phyloP scores from a whole-genome alignment of 129 eudicot genomes.

The Pulicaria dysenterica region DNA sequence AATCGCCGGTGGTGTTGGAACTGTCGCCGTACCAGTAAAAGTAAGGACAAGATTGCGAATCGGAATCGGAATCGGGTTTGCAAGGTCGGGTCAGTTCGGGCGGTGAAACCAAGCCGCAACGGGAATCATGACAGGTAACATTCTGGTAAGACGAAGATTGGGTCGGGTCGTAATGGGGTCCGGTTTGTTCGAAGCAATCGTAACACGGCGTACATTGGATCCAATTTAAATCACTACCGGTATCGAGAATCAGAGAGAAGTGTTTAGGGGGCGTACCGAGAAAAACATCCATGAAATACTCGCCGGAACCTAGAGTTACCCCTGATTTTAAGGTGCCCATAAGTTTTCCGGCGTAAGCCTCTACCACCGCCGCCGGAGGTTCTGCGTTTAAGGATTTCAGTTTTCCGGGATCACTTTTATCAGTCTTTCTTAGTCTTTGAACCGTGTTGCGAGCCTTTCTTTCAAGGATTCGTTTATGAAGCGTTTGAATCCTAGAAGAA shows the following conservation, averaged over 20 bases:
- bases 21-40: constrained; percentile 98
- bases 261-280: constrained; percentile 95
- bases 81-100: constrained; percentile 69
- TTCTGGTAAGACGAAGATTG: constrained; percentile 58
- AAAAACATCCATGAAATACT: constrained; percentile 95
- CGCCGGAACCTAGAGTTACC: constrained; percentile 92
- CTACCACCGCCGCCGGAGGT: constrained; percentile 29
- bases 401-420: background rate
- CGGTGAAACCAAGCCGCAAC: constrained; percentile 71
- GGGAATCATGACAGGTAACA: constrained; percentile 62
- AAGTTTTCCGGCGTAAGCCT: constrained; percentile 52
- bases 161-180: constrained; percentile 68
- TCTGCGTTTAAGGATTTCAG: background rate
- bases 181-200: constrained; percentile 87
- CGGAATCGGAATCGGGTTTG: constrained; percentile 20
- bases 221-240: constrained; percentile 97
- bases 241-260: constrained; percentile 75
- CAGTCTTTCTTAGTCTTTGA: constrained; percentile 31
- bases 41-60: constrained; percentile 76
- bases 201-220: constrained; percentile 81
- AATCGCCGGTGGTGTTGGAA: constrained; percentile 94
- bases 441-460: constrained; percentile 63
- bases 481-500: constrained; percentile 61
- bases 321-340: constrained; percentile 87
- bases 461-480: constrained; percentile 57